These are phyloP conservation scores for Pestalotiopsis sp. DNA, from an alignment of 2,329 filamentous ascomycete species.

Conservation along the genomic window DNA sequence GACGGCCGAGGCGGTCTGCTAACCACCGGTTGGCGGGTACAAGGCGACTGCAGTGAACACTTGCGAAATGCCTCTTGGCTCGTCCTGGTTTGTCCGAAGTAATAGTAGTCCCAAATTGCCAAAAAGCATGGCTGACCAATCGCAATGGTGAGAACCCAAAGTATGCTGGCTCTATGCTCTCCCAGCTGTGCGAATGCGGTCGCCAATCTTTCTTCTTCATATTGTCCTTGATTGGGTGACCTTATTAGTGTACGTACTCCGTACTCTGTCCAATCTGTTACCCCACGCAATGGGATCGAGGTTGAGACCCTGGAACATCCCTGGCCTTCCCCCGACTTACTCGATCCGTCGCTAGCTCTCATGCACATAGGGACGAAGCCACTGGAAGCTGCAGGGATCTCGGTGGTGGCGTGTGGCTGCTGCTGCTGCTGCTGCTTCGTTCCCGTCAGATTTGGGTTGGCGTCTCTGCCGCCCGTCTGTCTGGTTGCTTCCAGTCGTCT, in stretches of 20 bases:
- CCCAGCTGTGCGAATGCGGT: too few relatives aligned
- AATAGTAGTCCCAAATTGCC: too few relatives aligned
- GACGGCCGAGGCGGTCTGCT: not conserved
- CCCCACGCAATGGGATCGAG: constrained; percentile 1
- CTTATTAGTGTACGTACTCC: too few relatives aligned
- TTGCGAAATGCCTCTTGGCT: too few relatives aligned
- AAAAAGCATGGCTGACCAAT: too few relatives aligned
- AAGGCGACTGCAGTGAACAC: not conserved
- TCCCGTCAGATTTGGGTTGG: not conserved
- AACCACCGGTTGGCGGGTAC: not conserved
- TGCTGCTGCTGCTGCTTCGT: not conserved
- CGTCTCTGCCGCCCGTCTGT: not conserved
- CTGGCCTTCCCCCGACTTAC: constrained; percentile 1
- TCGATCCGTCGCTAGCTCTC: constrained; percentile 3
- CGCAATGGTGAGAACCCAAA: too few relatives aligned
- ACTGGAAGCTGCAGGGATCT: not conserved
- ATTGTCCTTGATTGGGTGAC: too few relatives aligned
- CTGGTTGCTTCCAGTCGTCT: not conserved
- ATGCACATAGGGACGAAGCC: constrained; percentile 7
- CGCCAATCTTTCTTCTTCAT: too few relatives aligned
- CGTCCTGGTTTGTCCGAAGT: too few relatives aligned
- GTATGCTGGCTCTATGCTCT: too few relatives aligned
- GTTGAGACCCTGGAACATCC: not conserved
- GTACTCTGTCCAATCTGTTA: not conserved
- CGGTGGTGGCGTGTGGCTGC: not conserved